phyloP scores from a whole-genome alignment of 2,329 filamentous ascomycete genomes.

The Diaporthe nobilis region DNA sequence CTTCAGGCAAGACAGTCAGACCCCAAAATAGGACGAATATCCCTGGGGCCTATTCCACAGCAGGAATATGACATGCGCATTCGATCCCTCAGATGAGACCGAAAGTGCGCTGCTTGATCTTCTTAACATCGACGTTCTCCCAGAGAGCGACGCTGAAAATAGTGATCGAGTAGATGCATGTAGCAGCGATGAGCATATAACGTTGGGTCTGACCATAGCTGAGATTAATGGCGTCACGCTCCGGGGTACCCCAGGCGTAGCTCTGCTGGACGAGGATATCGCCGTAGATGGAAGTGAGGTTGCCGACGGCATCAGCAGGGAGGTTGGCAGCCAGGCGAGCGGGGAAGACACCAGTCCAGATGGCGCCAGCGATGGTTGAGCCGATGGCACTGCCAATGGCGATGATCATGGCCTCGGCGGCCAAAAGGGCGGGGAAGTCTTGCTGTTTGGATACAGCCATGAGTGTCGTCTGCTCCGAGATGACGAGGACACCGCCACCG shows the following conservation, averaged over 20 bases:
- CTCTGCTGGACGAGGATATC: neutral
- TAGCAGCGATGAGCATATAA: conserved; percentile 22
- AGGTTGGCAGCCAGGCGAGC: conserved; percentile 20
- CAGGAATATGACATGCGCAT: neutral
- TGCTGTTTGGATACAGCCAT: conserved; percentile 74
- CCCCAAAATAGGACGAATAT: neutral
- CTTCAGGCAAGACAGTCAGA: neutral
- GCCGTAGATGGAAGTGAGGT: conserved; percentile 4
- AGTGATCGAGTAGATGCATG: conserved; percentile 11
- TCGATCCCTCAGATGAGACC: neutral
- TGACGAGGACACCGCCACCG: conserved; percentile 71
- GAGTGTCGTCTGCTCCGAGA: conserved; percentile 72
- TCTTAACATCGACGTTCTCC: conserved; percentile 18
- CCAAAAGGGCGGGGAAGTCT: conserved; percentile 72
- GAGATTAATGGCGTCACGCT: conserved; percentile 6
- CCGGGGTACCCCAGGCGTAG: conserved; percentile 10
- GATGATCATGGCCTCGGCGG: conserved; percentile 72
- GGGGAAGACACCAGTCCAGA: conserved; percentile 69
- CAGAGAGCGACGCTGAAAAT: conserved; percentile 10
- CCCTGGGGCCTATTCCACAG: too few relatives aligned
- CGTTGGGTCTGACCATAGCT: conserved; percentile 14
- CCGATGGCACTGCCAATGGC: conserved; percentile 73
- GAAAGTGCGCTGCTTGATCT: conserved; percentile 20
- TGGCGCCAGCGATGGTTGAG: conserved; percentile 71
- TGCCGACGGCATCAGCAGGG: neutral